Base-by-base conservation (phyloP, 257 asterid species). In the Misopates orontium region DNA sequence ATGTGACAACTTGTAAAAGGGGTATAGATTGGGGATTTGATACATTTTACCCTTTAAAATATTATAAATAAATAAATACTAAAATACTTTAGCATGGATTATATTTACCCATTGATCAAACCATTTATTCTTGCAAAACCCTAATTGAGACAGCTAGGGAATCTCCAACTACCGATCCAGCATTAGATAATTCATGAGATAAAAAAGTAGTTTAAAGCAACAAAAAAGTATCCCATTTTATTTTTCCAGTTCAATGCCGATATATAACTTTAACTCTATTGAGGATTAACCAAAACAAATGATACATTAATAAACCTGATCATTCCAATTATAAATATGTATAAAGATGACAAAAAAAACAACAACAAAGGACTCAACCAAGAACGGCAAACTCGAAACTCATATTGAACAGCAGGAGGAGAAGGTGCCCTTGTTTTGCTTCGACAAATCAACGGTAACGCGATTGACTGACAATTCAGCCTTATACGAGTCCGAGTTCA, bases 401-500 rank as follows among this genome's bases (percentile, higher is more conserved):
- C 80, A 89, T 13, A 77, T 69, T 21, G 90, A 82, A 48, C 96
- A 84, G 78, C 92, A 89, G 0, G 94, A 74, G 23, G 94, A 73
- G 41, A 64, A 70, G 40, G 50, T 17, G 74, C 68, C 67, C 49
- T 32, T 75, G 20, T 78, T 84, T 62, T 86, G 83, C 72, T 86
- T 85, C n/a, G 91, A 77, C 71, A 72, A 65, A 73, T 86, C 87
- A 0, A 70, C 80, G 64, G 56, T 79, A 24, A 88, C 92, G 28
- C 95, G 82, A 65, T 89, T 68, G 42, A 70, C 83, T 6, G 95
- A 81, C 44, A 89, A 71, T 71, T 89, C 87, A 3, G 90, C 86
- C 53, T 86, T 89, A 67, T 84, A 83, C 3, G 95, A 73, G 67
- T 89, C 88, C 11, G 95, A 86, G 70, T 73, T 84, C 66, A 86